Conservation (phyloP, 352 stramenopile species). For the Phytopythium boreale region DNA sequence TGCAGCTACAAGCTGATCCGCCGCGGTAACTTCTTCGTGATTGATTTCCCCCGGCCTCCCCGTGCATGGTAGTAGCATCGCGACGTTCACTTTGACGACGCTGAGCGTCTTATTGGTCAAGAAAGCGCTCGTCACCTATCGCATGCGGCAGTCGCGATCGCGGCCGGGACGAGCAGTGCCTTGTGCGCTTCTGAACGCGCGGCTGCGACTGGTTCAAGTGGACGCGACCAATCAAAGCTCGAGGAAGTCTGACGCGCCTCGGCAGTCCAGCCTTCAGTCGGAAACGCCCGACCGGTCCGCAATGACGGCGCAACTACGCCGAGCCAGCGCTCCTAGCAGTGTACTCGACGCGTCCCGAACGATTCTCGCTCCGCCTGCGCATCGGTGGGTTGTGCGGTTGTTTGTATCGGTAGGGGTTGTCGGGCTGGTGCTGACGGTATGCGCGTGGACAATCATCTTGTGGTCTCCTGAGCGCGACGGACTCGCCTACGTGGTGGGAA, state of each 20-base stretch:
- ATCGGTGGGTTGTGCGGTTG: background rate
- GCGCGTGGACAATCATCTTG: background rate
- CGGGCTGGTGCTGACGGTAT: background rate
- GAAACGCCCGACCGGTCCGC: background rate
- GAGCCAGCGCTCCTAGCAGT: background rate
- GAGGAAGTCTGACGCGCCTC: background rate
- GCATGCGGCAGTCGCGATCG: background rate
- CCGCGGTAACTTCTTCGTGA: background rate
- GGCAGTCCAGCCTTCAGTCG: background rate
- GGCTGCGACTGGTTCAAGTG: background rate
- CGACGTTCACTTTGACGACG: background rate
- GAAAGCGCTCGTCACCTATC: background rate
- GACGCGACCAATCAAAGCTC: background rate
- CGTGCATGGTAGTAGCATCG: background rate
- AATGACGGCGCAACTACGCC: background rate
- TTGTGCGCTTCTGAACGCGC: background rate
- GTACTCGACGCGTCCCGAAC: background rate
- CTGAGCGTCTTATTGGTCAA: background rate
- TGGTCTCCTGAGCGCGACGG: background rate
- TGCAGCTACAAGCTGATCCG: background rate
- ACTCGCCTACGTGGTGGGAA: background rate
- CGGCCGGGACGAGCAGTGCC: background rate
- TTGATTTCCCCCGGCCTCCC: background rate
- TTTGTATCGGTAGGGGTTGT: background rate
- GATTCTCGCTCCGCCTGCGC: background rate